Base-by-base conservation (phyloP, 2,329 filamentous ascomycete genomes). In the Amylocarpus encephaloides region DNA sequence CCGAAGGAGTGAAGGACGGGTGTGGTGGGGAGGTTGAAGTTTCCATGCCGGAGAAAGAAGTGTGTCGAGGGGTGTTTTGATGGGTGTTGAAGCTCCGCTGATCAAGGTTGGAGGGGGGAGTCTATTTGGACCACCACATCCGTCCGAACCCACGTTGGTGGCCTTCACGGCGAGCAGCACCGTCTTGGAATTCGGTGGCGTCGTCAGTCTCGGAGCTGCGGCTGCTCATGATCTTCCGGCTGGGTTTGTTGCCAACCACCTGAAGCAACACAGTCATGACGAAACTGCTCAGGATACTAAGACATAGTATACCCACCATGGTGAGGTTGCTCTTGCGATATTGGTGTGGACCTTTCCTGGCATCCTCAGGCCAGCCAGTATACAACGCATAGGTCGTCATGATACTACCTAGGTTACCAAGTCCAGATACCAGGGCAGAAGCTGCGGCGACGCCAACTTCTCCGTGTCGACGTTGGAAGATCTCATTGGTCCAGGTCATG, bases 401-500 rank as follows among this genome's bases (percentile, higher is more conserved):
- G 52, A 95, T 86, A 62, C 85, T 90, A 29, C 90, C 90, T 15
- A 94, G 73, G 63, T 95, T 95, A 0, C 90, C 90, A 35, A 94
- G 74, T 1, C 90, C 90, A 0, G 88, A 93, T 1, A 95, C 90
- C 10, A 95, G 75, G 2, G 90, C 90, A 1, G 86, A 82, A 0
- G 90, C 89, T 12, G 90, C 86, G 3, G 90, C 90, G 6, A 95
- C 89, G 49, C 90, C 90, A 18, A 95, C 88, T 68, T 95, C 90
- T 42, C 90, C 88, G 64, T 95, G 90, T 11, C 90, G 85, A 30
- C 79, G 79, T 70, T 95, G 89, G 73, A 95, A 95, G 63, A 95
- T 85, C 69, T 95, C 87, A 55, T 83, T 88, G 30, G 87, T 89
- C 90, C 90, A 95, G 33, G 89, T 85, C 90, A 95, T 95, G 67